Percentiles rank a stretch among this genome's conserved stretches.
Conservation (phyloP, 768 basidiomycete genomes). For the Lentinula aciculospora region DNA sequence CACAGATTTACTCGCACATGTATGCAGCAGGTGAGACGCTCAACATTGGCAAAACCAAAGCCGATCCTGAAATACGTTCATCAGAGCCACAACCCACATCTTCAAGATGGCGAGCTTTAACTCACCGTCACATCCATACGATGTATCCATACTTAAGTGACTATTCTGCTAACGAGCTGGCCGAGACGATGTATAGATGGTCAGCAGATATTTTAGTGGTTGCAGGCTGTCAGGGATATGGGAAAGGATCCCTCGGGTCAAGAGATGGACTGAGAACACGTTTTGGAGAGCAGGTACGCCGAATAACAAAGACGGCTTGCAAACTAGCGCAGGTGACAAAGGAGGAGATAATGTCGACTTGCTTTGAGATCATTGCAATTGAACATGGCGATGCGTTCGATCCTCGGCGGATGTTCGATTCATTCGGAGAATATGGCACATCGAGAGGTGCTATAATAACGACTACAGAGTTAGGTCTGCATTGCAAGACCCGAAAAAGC, state of each 20-base stretch:
- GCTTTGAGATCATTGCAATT: constrained; percentile 63
- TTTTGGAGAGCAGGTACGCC: constrained; percentile 56
- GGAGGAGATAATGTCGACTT: constrained; percentile 75
- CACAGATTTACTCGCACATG: constrained; percentile 58
- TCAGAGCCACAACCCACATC: constrained; percentile 74
- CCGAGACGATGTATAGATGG: constrained; percentile 72
- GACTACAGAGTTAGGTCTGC: constrained; percentile 68
- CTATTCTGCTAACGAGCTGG: constrained; percentile 63
- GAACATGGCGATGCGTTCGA: constrained; percentile 50
- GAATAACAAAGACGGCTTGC: constrained; percentile 60
- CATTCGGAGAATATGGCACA: constrained; percentile 54
- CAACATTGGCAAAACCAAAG: not conserved
- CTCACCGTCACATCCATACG: constrained; percentile 62
- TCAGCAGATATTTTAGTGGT: constrained; percentile 60
- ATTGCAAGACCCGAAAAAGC: constrained; percentile 50
- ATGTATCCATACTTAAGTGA: constrained; percentile 64
- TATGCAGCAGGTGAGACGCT: constrained; percentile 38
- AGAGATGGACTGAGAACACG: constrained; percentile 36
- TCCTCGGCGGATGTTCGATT: constrained; percentile 48
- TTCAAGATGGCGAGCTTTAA: constrained; percentile 70
- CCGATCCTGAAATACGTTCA: not conserved
- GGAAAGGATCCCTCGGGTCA: constrained; percentile 28
- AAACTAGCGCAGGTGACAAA: constrained; percentile 57
- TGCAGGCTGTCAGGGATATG: constrained; percentile 49
- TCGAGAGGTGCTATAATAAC: constrained; percentile 51